Percentiles rank a stretch among this genome's conserved stretches.
phyloP scores from a whole-genome alignment of 2,329 filamentous ascomycete genomes.

The Arthrobotrys entomopaga region DNA sequence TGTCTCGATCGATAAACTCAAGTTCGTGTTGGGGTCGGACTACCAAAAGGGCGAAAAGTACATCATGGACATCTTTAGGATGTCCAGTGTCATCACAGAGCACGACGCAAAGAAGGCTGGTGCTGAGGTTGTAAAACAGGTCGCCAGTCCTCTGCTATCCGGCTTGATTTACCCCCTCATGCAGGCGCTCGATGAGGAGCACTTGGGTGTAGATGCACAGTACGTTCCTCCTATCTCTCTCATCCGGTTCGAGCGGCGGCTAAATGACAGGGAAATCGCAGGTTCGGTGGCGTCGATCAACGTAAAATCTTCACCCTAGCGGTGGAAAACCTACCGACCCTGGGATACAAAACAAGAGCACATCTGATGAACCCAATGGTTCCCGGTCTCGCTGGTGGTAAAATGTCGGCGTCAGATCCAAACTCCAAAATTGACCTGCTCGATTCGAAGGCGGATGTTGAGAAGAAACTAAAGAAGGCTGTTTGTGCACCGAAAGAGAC shows the following conservation, averaged over 20 bases:
- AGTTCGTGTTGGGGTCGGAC: slow-evolving; percentile 83
- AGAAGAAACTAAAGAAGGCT: slow-evolving; percentile 87
- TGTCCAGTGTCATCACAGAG: slow-evolving; percentile 76
- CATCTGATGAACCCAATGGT: slow-evolving; percentile 89
- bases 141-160: slow-evolving; percentile 76
- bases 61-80: slow-evolving; percentile 86
- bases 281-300: slow-evolving; percentile 75
- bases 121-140: slow-evolving; percentile 93
- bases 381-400: slow-evolving; percentile 74
- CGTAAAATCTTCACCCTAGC: slow-evolving; percentile 88
- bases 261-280: slow-evolving; percentile 1
- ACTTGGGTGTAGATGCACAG: slow-evolving; percentile 86
- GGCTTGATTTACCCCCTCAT: slow-evolving; percentile 86
- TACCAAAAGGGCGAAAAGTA: slow-evolving; percentile 81
- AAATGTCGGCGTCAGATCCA: slow-evolving; percentile 61
- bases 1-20: slow-evolving; percentile 79
- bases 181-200: slow-evolving; percentile 89
- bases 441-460: slow-evolving; percentile 77
- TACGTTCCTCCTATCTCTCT: slow-evolving; percentile 61
- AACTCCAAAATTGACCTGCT: slow-evolving; percentile 95
- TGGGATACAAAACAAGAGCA: slow-evolving; percentile 82
- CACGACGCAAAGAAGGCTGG: slow-evolving; percentile 90
- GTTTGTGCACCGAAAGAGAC: slow-evolving; percentile 78
- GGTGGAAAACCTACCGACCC: slow-evolving; percentile 82
- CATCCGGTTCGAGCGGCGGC: background rate